A percentile compares a stretch with the other conserved stretches of the same genome.
phyloP scores from a whole-genome alignment of 2,329 filamentous ascomycete genomes.

The Fonsecaea monophora region DNA sequence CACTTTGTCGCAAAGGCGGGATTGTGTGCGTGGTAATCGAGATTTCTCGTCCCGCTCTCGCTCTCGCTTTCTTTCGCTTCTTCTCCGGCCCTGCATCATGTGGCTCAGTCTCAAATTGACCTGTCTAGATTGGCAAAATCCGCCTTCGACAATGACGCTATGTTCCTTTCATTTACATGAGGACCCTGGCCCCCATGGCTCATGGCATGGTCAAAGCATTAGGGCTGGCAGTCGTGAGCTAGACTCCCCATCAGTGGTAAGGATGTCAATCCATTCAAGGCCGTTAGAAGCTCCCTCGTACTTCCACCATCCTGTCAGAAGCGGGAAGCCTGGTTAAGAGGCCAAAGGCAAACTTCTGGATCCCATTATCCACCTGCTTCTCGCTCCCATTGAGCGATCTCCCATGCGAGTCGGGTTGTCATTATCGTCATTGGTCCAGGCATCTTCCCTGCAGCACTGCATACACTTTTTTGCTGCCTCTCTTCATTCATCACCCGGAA shows the following conservation, averaged over 20 bases:
- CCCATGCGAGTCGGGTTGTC: neutral
- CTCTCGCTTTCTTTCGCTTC: conserved; percentile 10
- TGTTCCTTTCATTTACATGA: conserved; percentile 17
- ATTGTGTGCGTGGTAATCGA: conserved; percentile 21
- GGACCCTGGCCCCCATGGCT: conserved; percentile 7
- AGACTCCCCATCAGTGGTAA: conserved; percentile 4
- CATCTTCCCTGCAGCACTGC: conserved; percentile 19
- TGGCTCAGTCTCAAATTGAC: conserved; percentile 10
- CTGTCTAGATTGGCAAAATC: conserved; percentile 20
- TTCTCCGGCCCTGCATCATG: conserved; percentile 14
- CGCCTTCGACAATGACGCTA: conserved; percentile 24
- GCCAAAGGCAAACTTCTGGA: conserved; percentile 6
- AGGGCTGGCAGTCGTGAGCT: conserved; percentile 12
- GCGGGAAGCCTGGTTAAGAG: conserved; percentile 3
- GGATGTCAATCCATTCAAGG: conserved; percentile 8
- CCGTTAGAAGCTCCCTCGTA: neutral
- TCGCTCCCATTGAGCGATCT: neutral
- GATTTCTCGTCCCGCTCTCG: conserved; percentile 16
- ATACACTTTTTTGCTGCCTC: conserved; percentile 2
- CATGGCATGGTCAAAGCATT: conserved; percentile 5
- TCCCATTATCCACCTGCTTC: conserved; percentile 4
- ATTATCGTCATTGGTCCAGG: conserved; percentile 8
- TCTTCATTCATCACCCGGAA: conserved; percentile 3
- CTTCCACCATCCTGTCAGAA: conserved; percentile 5
- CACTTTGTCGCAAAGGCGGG: conserved; percentile 16